A percentile compares a stretch with the other conserved stretches of the same genome.
phyloP scores from a whole-genome alignment of 1,284 basidiomycete species.

The Cutaneotrichosporon dermatis region DNA sequence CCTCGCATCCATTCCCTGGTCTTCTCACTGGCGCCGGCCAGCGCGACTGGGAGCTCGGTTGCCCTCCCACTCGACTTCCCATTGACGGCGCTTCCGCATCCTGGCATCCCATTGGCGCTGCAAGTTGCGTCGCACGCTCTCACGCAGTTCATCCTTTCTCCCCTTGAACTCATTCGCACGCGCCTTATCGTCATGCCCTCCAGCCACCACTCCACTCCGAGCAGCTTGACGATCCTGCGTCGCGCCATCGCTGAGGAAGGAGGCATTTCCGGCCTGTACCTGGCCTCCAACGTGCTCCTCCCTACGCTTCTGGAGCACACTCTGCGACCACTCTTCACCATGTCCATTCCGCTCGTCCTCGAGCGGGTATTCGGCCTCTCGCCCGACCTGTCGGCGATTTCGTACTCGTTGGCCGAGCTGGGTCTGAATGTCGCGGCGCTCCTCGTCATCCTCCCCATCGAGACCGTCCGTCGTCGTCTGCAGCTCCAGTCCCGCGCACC shows the following conservation, averaged over 20 bases:
- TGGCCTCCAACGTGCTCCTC: constrained; percentile 82
- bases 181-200: constrained; percentile 55
- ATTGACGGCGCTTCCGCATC: constrained; percentile 61
- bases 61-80: constrained; percentile 53
- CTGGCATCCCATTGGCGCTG: constrained; percentile 64
- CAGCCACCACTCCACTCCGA: constrained; percentile 63
- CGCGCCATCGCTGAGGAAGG: constrained; percentile 81
- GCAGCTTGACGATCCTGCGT: constrained; percentile 61
- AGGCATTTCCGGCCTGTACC: constrained; percentile 72
- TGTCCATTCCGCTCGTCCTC: constrained; percentile 64
- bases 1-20: constrained; percentile 62
- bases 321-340: constrained; percentile 63
- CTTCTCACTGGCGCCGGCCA: constrained; percentile 50
- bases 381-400: constrained; percentile 73
- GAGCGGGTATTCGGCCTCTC: constrained; percentile 64
- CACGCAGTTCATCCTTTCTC: constrained; percentile 75
- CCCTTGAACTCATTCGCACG: constrained; percentile 56
- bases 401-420: constrained; percentile 78
- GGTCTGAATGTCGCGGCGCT: constrained; percentile 69
- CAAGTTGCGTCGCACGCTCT: constrained; percentile 68
- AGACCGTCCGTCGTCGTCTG: constrained; percentile 83
- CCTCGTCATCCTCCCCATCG: constrained; percentile 81
- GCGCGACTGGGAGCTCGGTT: constrained; percentile 19
- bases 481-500: constrained; percentile 66
- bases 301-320: constrained; percentile 83